phyloP scores from a whole-genome alignment of 2,329 filamentous ascomycete genomes.

The Colletotrichum sp. region DNA sequence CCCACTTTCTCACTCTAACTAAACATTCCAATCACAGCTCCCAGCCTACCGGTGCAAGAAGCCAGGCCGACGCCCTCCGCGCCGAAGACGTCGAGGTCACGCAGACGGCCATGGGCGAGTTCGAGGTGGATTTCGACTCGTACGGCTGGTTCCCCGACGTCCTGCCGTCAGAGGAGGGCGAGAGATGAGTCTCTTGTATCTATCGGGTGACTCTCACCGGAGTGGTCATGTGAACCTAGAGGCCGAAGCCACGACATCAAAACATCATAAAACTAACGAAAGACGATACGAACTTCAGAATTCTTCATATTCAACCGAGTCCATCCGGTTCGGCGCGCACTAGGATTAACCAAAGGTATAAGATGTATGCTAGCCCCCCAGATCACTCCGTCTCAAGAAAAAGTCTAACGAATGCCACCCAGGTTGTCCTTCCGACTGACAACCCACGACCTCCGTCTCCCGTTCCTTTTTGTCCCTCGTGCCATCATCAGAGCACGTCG shows the following conservation, averaged over 20 bases:
- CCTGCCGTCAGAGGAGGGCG: slow-evolving; percentile 50
- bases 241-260: background rate
- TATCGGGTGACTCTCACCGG: background rate
- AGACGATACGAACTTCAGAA: background rate
- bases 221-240: no score
- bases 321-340: background rate
- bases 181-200: background rate
- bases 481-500: slow-evolving; percentile 15
- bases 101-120: slow-evolving; percentile 53
- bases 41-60: slow-evolving; percentile 51
- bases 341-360: slow-evolving; percentile 19
- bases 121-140: slow-evolving; percentile 53
- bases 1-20: background rate
- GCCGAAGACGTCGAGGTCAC: slow-evolving; percentile 60
- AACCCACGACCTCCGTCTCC: background rate
- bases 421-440: background rate
- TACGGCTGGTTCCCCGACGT: slow-evolving; percentile 62
- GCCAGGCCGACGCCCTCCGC: slow-evolving; percentile 54
- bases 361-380: background rate
- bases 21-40: slow-evolving; percentile 38
- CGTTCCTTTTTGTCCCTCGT: background rate
- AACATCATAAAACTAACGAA: background rate
- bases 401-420: background rate
- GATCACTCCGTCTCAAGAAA: background rate
- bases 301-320: slow-evolving; percentile 9